Evolutionary conservation across 1,284 basidiomycete genomes (phyloP).

Genomic region (Ustilago tritici): DNA sequence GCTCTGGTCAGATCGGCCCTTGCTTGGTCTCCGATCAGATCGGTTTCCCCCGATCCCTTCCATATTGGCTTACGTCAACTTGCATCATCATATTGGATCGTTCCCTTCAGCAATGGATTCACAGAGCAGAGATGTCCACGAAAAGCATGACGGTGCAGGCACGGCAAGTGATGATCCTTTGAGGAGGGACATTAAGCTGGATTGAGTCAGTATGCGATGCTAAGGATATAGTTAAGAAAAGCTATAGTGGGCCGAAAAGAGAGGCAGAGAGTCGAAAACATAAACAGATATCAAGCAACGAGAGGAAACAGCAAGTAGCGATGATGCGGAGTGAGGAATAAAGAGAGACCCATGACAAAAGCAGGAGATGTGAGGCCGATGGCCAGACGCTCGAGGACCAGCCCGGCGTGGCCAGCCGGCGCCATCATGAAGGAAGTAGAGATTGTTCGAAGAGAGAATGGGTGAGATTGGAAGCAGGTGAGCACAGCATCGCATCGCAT

Average conservation of each 20-base stretch:
- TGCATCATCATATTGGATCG: no score
- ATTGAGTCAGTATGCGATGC: constrained; percentile 22
- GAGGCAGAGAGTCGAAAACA: neutral
- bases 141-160: neutral
- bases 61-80: no score
- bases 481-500: neutral
- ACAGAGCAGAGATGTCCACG: neutral
- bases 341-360: constrained; percentile 7
- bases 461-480: neutral
- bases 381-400: neutral
- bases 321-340: neutral
- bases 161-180: neutral
- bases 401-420: constrained; percentile 9
- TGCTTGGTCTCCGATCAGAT: no score
- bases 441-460: neutral
- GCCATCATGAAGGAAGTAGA: neutral
- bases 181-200: neutral
- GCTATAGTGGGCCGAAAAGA: neutral
- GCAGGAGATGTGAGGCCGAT: neutral
- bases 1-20: no score
- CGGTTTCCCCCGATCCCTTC: no score
- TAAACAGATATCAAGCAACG: neutral
- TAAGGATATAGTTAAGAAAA: constrained; percentile 29
- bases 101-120: neutral
- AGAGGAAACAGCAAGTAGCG: neutral